phyloP scores from a whole-genome alignment of 2,329 filamentous ascomycete species.

The Fusarium sp. region DNA sequence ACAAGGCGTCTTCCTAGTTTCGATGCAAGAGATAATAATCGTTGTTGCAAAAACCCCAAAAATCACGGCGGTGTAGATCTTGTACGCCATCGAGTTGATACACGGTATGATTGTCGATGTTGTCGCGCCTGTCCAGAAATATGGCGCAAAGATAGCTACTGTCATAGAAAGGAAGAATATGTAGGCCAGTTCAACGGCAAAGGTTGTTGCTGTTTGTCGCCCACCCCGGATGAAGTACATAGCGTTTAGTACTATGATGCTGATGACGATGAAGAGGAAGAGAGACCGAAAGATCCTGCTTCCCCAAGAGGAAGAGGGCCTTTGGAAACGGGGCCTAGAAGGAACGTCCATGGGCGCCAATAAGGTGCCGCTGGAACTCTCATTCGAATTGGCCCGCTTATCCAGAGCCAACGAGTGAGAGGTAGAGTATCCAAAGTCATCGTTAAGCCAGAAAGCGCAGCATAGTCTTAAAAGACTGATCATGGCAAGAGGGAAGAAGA shows the following conservation, averaged over 20 bases:
- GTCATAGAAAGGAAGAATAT: background rate
- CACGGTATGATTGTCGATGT: slow-evolving; percentile 13
- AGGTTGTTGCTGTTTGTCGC: background rate
- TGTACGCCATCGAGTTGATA: slow-evolving; percentile 8
- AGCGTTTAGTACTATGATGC: background rate
- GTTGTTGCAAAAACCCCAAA: background rate
- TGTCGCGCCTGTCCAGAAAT: background rate
- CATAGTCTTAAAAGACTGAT: slow-evolving; percentile 17
- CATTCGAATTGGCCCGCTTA: background rate
- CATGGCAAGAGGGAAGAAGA: slow-evolving; percentile 21
- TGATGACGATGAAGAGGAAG: background rate
- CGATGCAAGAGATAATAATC: slow-evolving; percentile 7
- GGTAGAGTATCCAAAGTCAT: slow-evolving; percentile 3
- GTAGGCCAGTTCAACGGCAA: background rate
- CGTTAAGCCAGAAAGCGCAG: slow-evolving; percentile 8
- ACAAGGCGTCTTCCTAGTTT: slow-evolving; percentile 20
- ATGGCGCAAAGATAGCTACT: background rate
- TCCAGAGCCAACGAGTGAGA: background rate
- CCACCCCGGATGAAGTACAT: background rate
- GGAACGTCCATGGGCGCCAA: background rate
- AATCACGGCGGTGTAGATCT: background rate
- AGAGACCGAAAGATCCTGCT: background rate
- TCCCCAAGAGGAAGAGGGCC: background rate
- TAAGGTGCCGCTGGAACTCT: background rate
- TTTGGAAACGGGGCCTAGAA: background rate